These are phyloP conservation scores for Penstemon barbatus DNA, from an alignment of 257 asterid genomes.

Conservation along the genomic window DNA sequence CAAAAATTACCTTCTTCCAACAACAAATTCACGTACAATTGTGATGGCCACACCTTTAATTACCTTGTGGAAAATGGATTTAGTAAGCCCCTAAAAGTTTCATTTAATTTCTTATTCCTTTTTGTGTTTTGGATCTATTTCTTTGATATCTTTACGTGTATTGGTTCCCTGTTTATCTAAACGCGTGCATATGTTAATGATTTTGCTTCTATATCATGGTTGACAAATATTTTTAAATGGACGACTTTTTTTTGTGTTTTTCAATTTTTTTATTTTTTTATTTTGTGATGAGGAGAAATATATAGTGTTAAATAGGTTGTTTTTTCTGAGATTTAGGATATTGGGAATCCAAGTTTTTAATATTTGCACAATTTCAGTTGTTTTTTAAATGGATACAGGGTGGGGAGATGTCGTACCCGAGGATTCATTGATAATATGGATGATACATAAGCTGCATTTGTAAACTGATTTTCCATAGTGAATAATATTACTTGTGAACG, in stretches of 20 bases:
- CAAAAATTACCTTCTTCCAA: conserved; percentile 53
- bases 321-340: too few relatives aligned
- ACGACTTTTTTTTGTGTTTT: neutral
- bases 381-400: too few relatives aligned
- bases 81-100: conserved; percentile 30
- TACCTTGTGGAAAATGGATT: conserved; percentile 52
- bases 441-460: too few relatives aligned
- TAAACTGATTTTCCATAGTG: too few relatives aligned
- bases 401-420: too few relatives aligned
- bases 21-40: conserved; percentile 50
- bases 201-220: too few relatives aligned
- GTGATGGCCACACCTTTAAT: conserved; percentile 59
- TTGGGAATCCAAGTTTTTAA: too few relatives aligned
- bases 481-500: neutral
- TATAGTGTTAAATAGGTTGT: too few relatives aligned
- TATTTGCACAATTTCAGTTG: too few relatives aligned
- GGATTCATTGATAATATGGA: too few relatives aligned
- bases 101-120: neutral
- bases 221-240: neutral
- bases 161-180: neutral
- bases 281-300: neutral
- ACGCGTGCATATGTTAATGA: neutral
- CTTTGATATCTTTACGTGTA: neutral
- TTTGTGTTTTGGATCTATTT: neutral
- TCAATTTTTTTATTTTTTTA: neutral